Conservation (phyloP, 163 green algal genomes). For the Scenedesmus sp. region DNA sequence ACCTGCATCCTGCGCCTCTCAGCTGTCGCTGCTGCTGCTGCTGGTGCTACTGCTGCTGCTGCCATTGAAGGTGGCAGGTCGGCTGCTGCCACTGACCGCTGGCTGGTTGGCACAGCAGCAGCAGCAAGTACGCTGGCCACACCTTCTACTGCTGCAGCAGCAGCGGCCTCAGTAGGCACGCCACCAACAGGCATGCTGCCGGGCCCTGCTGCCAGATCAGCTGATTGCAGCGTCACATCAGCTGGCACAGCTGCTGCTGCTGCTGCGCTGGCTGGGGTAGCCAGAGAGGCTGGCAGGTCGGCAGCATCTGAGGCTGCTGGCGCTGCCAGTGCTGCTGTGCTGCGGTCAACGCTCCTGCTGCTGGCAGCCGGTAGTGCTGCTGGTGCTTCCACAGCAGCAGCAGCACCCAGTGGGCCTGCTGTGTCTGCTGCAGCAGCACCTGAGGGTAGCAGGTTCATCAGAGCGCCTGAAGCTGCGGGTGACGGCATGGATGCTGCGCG, state of each 20-base stretch:
- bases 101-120: not conserved
- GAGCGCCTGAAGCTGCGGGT: not conserved
- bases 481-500: not conserved
- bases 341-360: not conserved
- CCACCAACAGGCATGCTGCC: not conserved
- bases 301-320: not conserved
- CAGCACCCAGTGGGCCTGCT: not conserved
- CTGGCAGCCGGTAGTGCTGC: not conserved
- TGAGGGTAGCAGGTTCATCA: not conserved
- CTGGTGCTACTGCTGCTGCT: not conserved
- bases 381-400: not conserved
- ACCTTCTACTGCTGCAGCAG: not conserved
- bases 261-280: not conserved
- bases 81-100: not conserved
- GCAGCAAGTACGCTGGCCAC: not conserved
- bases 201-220: not conserved
- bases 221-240: not conserved
- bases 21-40: not conserved
- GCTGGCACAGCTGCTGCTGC: not conserved
- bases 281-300: not conserved
- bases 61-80: constrained; percentile 5
- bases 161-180: not conserved
- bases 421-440: not conserved
- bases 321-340: not conserved
- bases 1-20: not conserved